Conservation (phyloP, 2,329 filamentous ascomycete species). For the Hyphodiscus sp. region DNA sequence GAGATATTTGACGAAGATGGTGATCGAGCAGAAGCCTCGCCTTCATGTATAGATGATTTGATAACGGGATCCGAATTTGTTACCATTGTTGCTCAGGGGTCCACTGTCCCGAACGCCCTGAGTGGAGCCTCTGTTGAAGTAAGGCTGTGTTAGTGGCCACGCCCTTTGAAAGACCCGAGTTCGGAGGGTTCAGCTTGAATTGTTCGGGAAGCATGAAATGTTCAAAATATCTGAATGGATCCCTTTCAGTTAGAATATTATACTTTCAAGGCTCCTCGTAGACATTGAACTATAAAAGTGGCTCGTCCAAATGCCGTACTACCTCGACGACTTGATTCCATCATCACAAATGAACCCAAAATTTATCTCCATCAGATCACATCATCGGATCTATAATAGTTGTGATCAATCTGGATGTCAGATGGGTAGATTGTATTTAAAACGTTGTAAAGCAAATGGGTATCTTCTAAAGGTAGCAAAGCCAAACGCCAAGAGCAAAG, state of each 20-base stretch:
- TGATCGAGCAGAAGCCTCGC: background rate
- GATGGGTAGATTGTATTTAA: background rate
- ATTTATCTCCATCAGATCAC: background rate
- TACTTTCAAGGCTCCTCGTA: too few species aligned
- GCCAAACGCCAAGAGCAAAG: constrained; percentile 9
- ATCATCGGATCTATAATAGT: background rate
- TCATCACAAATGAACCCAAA: background rate
- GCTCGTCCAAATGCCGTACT: too few species aligned
- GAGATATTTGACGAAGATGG: background rate
- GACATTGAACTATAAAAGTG: too few species aligned
- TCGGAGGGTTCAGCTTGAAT: too few species aligned
- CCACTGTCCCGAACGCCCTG: background rate
- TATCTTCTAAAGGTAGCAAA: constrained; percentile 20
- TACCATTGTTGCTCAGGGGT: background rate
- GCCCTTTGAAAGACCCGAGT: background rate
- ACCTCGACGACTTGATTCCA: background rate
- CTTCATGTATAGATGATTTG: too few species aligned
- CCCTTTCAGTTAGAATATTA: too few species aligned
- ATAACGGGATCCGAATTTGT: background rate
- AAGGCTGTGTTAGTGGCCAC: background rate
- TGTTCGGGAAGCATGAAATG: too few species aligned
- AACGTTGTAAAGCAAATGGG: constrained; percentile 18
- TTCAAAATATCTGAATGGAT: too few species aligned
- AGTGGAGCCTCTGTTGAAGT: too few species aligned
- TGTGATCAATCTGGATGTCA: background rate